Percentiles rank a stretch among this genome's conserved stretches.
These are phyloP conservation scores for Blastocladiella emersonii DNA, from an alignment of 371 early-diverging fungal species.

Conservation along the genomic window DNA sequence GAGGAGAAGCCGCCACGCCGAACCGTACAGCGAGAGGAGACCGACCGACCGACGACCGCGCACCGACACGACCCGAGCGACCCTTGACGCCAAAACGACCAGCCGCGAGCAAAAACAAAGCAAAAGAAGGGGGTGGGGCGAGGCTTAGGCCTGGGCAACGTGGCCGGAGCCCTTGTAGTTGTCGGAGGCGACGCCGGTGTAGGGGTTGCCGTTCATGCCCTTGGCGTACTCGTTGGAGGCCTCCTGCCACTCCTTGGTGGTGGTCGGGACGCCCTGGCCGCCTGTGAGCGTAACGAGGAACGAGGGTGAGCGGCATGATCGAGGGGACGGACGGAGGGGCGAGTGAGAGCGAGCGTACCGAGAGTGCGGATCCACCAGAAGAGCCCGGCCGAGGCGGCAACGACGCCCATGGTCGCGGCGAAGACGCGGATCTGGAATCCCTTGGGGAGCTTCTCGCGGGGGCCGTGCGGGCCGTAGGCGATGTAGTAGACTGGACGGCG, in stretches of 20 bases:
- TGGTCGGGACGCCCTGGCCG: conserved; percentile 53
- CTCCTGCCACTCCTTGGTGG: conserved; percentile 86
- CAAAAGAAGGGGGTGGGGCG: too few relatives aligned
- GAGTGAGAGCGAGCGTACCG: conserved; percentile 38
- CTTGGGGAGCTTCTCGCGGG: conserved; percentile 61
- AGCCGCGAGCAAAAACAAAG: too few relatives aligned
- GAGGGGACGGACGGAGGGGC: too few relatives aligned
- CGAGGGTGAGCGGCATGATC: neutral
- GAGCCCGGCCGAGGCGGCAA: conserved; percentile 31
- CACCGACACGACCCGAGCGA: too few relatives aligned
- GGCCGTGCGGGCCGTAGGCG: conserved; percentile 88
- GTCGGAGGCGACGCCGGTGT: conserved; percentile 71
- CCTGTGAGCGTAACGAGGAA: conserved; percentile 19
- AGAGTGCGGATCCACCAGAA: conserved; percentile 41
- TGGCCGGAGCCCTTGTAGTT: neutral
- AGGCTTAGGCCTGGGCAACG: neutral
- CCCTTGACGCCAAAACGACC: too few relatives aligned
- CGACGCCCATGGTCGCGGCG: conserved; percentile 36
- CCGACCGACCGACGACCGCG: too few relatives aligned
- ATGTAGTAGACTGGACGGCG: conserved; percentile 61
- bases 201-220: conserved; percentile 79
- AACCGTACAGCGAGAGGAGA: too few relatives aligned
- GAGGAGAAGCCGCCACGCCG: too few relatives aligned
- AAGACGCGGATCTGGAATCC: conserved; percentile 6
- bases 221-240: conserved; percentile 68